A percentile compares a stretch with the other conserved stretches of the same genome.
These are phyloP conservation scores for Pleurotus eryngii DNA, from an alignment of 768 basidiomycete species.

Conservation along the genomic window DNA sequence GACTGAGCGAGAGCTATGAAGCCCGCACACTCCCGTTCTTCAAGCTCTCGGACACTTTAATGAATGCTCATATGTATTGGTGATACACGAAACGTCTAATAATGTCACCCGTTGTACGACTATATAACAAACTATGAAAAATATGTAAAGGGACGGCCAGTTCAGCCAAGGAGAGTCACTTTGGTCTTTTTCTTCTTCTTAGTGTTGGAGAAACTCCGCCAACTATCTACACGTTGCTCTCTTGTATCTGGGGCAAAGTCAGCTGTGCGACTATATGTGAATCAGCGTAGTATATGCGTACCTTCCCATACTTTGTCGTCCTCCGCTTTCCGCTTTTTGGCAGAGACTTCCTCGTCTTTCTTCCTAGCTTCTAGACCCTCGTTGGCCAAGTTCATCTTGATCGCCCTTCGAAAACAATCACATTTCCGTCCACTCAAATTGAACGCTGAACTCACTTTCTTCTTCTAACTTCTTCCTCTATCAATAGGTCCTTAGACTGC, in stretches of 20 bases:
- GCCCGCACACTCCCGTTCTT: no score
- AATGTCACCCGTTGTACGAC: slow-evolving; percentile 5
- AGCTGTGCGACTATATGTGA: no score
- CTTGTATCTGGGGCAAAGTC: slow-evolving; percentile 48
- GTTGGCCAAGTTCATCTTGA: slow-evolving; percentile 90
- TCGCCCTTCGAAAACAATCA: slow-evolving; percentile 46
- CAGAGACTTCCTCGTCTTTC: slow-evolving; percentile 80
- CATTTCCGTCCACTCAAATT: neutral
- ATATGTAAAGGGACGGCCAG: slow-evolving; percentile 18
- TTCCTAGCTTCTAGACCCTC: slow-evolving; percentile 91
- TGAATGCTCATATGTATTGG: no score
- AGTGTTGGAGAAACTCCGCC: slow-evolving; percentile 66
- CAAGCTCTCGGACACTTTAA: no score
- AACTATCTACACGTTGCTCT: slow-evolving; percentile 81
- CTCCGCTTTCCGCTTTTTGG: slow-evolving; percentile 83
- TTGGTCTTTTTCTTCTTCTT: slow-evolving; percentile 88
- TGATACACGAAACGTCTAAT: slow-evolving; percentile 6
- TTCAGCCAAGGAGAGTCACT: slow-evolving; percentile 60
- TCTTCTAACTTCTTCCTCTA: slow-evolving; percentile 85
- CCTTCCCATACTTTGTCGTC: slow-evolving; percentile 91
- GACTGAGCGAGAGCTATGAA: slow-evolving; percentile 24
- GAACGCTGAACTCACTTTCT: slow-evolving; percentile 57
- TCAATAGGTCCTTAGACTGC: slow-evolving; percentile 79
- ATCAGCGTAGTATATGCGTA: slow-evolving; percentile 24
- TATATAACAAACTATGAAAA: slow-evolving; percentile 12